A percentile compares a stretch with the other conserved stretches of the same genome.
Conservation (phyloP, 2,329 filamentous ascomycete species). For the Botryotinia narcissicola region DNA sequence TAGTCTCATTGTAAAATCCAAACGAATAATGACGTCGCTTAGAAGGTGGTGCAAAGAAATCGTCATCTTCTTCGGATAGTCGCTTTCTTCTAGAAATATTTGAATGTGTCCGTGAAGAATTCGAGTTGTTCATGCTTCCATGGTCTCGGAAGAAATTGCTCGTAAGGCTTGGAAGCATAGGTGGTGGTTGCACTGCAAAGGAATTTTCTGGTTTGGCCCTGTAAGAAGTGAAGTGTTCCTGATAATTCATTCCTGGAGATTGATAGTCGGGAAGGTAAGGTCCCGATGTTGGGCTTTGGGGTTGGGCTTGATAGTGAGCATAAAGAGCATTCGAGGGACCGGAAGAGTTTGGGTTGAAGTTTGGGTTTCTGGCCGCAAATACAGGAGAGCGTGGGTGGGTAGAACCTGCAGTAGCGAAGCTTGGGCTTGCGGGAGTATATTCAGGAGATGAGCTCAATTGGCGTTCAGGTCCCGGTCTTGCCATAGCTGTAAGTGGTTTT, state of each 20-base stretch:
- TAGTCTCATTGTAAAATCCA: background rate
- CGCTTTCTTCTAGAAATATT: background rate
- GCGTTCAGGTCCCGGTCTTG: background rate
- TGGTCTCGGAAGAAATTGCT: too few relatives aligned
- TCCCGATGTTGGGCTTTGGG: background rate
- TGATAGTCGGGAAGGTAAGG: background rate
- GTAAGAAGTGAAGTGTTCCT: background rate
- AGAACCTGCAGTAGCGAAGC: background rate
- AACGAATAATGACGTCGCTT: background rate
- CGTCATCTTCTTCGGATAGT: background rate
- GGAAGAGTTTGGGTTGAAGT: background rate
- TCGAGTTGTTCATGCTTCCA: background rate
- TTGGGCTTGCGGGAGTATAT: background rate
- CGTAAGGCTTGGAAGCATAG: background rate
- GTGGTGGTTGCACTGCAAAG: background rate
- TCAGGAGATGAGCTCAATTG: background rate
- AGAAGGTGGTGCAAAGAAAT: background rate
- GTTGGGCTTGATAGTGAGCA: background rate
- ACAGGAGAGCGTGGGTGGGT: background rate
- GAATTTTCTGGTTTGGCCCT: rapidly evolving
- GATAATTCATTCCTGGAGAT: background rate
- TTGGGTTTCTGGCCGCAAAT: background rate
- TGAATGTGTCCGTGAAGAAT: background rate
- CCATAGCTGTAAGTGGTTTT: background rate
- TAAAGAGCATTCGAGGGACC: background rate